These are phyloP conservation scores for Auricularia cornea DNA, from an alignment of 768 basidiomycete species.

Conservation along the genomic window DNA sequence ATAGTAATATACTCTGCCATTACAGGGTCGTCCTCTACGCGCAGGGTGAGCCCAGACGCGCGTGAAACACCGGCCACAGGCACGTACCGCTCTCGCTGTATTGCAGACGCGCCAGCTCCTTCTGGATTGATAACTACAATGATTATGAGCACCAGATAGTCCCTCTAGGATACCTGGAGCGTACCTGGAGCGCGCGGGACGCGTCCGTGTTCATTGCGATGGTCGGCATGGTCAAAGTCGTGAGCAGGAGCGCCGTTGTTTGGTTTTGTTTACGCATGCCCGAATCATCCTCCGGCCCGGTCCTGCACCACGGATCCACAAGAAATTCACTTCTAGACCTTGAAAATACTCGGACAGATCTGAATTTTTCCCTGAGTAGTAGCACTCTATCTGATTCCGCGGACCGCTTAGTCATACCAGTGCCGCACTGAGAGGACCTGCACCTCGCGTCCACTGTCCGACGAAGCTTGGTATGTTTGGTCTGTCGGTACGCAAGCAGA, in stretches of 20 bases:
- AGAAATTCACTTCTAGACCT: too few species aligned
- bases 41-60: not conserved
- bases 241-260: not conserved
- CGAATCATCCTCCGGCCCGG: not conserved
- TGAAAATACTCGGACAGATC: too few species aligned
- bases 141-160: not conserved
- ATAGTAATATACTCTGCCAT: constrained; percentile 95
- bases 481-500: too few species aligned
- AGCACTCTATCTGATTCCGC: too few species aligned
- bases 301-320: too few species aligned
- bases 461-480: too few species aligned
- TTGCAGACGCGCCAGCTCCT: constrained; percentile 10
- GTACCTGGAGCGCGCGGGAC: not conserved
- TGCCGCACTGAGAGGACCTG: too few species aligned
- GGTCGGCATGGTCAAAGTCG: not conserved
- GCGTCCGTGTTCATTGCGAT: not conserved
- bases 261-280: not conserved
- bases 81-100: not conserved
- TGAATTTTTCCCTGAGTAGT: too few species aligned
- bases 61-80: not conserved
- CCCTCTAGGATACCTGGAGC: not conserved
- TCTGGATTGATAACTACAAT: constrained; percentile 12
- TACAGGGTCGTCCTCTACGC: constrained; percentile 46
- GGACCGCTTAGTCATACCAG: too few species aligned
- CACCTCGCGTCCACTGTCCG: too few species aligned